phyloP scores from a whole-genome alignment of 2,329 filamentous ascomycete species.

The Talaromyces sp. region DNA sequence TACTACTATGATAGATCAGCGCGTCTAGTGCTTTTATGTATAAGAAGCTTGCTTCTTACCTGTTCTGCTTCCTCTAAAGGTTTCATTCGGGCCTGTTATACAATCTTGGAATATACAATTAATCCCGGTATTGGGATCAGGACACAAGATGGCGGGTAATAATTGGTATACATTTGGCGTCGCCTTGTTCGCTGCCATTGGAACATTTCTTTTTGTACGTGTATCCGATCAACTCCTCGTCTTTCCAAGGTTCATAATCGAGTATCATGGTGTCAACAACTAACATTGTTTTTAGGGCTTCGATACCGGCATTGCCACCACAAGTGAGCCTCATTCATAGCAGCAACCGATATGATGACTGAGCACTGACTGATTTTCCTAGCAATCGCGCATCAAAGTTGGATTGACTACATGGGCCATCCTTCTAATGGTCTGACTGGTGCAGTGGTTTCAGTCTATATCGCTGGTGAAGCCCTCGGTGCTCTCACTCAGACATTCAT shows the following conservation, averaged over 20 bases:
- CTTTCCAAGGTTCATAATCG: too few relatives aligned
- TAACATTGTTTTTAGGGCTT: conserved; percentile 47
- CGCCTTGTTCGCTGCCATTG: conserved; percentile 58
- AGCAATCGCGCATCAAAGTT: conserved; percentile 61
- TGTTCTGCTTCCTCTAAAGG: background rate
- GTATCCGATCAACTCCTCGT: background rate
- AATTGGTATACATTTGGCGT: conserved; percentile 51
- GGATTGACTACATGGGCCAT: conserved; percentile 59
- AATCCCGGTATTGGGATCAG: background rate
- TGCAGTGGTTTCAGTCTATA: conserved; percentile 58
- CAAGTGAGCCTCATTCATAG: conserved; percentile 41
- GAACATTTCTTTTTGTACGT: conserved; percentile 59
- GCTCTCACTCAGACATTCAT: conserved; percentile 55
- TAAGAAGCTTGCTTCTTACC: too few relatives aligned
- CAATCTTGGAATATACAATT: background rate
- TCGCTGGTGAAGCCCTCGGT: conserved; percentile 59
- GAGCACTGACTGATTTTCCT: background rate
- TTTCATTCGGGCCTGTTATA: background rate
- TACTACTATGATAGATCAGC: background rate
- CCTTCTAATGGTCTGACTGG: conserved; percentile 58
- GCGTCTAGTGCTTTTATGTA: background rate
- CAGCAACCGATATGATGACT: background rate
- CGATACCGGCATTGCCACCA: conserved; percentile 61
- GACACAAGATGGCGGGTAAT: conserved; percentile 11
- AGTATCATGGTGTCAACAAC: background rate